Evolutionary conservation across 148 eudicot genomes (phyloP), one percentile per base, ranked within the genome.

Genomic region (Fagopyrum homotropicum): DNA sequence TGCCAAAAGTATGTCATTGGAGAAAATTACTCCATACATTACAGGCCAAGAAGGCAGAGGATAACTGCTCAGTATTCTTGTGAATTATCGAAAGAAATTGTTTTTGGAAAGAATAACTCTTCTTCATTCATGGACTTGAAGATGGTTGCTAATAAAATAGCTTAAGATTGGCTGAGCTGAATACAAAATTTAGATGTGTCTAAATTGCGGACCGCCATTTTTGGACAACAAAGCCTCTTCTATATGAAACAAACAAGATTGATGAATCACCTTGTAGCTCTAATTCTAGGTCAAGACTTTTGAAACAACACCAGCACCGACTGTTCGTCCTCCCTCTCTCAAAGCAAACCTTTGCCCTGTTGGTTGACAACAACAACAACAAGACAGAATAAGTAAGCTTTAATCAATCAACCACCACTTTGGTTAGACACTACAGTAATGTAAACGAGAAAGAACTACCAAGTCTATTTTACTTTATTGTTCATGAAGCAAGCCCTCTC

Each of bases 291-390:
- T 82, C 50, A 93, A 61, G 55, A 91, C 92, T 83, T 93, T 89
- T 3, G 98, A 86, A 77, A 93, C 93, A 63, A 93, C 94, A 52
- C 97, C 94, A 6, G 97, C 97, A 57, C 97, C 94, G 17, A 91
- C 91, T 17, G 92, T 91, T 81, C 91, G 88, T 7, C 97, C 92
- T 77, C 94, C 98, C 74, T 93, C 98, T 78, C 97, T 84, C 82
- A 93, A 79, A 70, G 97, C 98, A 82, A 93, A 93, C 81, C 97
- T 89, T 89, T 93, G 98, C 73, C 98, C 98, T 93, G 96, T 73
- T 51, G 73, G 45, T 45, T 4, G 69, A 75, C 29, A 44, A 66
- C 11, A 4, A 55, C 7, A 11, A 52, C 45, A n/a, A 63, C 11
- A 74, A 35, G 8, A 7, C 4, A 26, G 2, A 26, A 29, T 0